Base-by-base conservation (phyloP, 805 yeast genomes). In the Ogataea chonburiensis region DNA sequence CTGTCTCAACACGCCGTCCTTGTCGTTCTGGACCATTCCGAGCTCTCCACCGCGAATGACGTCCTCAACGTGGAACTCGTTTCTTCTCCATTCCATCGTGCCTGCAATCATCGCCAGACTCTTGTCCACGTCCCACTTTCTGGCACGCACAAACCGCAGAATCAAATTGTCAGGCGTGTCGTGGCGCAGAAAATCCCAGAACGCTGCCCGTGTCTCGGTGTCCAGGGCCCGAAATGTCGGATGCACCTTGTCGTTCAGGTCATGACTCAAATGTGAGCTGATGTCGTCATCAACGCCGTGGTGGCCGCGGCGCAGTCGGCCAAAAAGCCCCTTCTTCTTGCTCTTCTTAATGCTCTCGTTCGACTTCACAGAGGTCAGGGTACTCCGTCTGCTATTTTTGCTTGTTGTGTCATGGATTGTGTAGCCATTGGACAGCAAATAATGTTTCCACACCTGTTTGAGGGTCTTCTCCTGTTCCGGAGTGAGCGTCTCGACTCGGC, bases 151-250 rank as follows among this genome's bases (percentile, higher is more conserved):
- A 52, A 82, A 89, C 52, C 95, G 73, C 53, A 89, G 68, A 19
- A 86, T 33, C 47, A 81, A 61, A 50, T 84, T 81, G 60, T 93
- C 99, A 3, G 94, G 84, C 30, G 81, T 70, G 58, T 91, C 98
- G 26, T 78, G 73, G 62, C 91, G 79, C 33, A 78, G 53, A 69
- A 79, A 68, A 27, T 64, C 56, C 81, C 83, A 75, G 54, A 79
- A 68, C 45, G 72, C 70, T 7, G 58, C 58, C 43, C 75, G 74
- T 7, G 79, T 69, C 15, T 67, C 68, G 0, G 81, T 74, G 16
- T 77, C 68, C 41, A 79, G 59, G 29, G 70, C 73, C 36, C 71
- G 64, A 34, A 81, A 56, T 1, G 77, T 63, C 1, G 71, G 63
- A 46, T 75, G 75, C 13, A 55, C 43, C 24, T 50, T 43, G 11